Evolutionary conservation across 2,329 filamentous ascomycete genomes (phyloP), one percentile per base, ranked within the genome.

Genomic region (Cladophialophora yegresii): DNA sequence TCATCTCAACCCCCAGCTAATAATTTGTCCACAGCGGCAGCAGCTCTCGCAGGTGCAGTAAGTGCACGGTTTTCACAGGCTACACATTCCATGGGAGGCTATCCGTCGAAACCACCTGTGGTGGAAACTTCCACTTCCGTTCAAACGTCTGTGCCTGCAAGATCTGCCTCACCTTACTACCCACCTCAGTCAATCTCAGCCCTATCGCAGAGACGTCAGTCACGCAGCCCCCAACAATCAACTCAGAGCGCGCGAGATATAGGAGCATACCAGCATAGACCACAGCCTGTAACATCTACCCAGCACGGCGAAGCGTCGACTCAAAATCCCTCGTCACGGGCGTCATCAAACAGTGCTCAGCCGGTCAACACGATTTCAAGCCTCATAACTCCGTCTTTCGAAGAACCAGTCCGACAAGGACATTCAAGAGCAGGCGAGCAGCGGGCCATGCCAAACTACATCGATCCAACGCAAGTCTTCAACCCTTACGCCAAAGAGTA

Each of bases 381-480:
- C 43, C 63, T 70, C 23, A 67, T 69, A 7, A 67, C 49, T 12
- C 59, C 33, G 4, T 47, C 64, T 28, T n/a, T 33, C 3, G 59
- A 65, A n/a, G 69, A 67, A 32, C 12, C 45, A 10, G 13, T 62
- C 7, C 55, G 32, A 36, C n/a, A 23, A 22, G 22, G 36, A 28
- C 65, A 65, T 47, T 51, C 63, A 23, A 43, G 57, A 23, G 53
- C 58, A 28, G 23, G 23, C 20, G 65, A 67, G 5, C 71, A 64
- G 66, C 65, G 60, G 67, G 75, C 51, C 23, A 66, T 76, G 51
- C 71, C 78, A 4, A 77, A 72, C 3, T 84, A 82, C 1, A 81
- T 85, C 22, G 80, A 84, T 71, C 83, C 83, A 2, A 82, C 76
- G 53, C 80, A 82, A 54, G 80, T 84, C 2, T 85, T 84, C 65